phyloP scores from a whole-genome alignment of 805 yeast species.

The Starmera amethionina region DNA sequence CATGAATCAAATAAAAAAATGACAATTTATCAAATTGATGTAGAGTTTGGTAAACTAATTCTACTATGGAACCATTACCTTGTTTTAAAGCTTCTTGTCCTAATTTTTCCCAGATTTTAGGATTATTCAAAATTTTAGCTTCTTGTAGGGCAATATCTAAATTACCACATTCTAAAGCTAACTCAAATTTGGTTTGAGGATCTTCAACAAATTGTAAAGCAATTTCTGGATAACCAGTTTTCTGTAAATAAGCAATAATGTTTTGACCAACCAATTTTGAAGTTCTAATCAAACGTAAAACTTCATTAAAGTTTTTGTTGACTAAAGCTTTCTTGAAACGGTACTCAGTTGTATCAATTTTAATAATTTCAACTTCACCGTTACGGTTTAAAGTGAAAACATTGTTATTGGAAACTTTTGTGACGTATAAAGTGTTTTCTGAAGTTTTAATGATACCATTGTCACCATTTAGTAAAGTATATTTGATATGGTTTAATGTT shows the following conservation, averaged over 20 bases:
- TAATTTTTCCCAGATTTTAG: slow-evolving; percentile 68
- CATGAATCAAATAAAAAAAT: slow-evolving; percentile 77
- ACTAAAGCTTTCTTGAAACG: slow-evolving; percentile 90
- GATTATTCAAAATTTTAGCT: slow-evolving; percentile 66
- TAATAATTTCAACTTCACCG: slow-evolving; percentile 70
- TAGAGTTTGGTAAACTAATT: slow-evolving; percentile 80
- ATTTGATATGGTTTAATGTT: slow-evolving; percentile 92
- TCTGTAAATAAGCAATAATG: slow-evolving; percentile 88
- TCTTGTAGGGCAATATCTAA: slow-evolving; percentile 79
- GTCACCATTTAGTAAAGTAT: slow-evolving; percentile 89
- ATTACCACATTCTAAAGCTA: slow-evolving; percentile 91
- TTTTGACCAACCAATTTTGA: slow-evolving; percentile 96
- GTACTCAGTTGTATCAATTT: slow-evolving; percentile 94
- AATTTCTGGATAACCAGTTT: slow-evolving; percentile 94
- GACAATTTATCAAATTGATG: slow-evolving; percentile 83
- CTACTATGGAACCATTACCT: slow-evolving; percentile 81
- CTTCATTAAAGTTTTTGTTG: slow-evolving; percentile 85
- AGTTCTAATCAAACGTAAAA: slow-evolving; percentile 73
- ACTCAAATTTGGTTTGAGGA: slow-evolving; percentile 89
- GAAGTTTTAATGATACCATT: slow-evolving; percentile 89
- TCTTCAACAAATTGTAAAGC: slow-evolving; percentile 96
- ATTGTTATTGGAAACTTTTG: slow-evolving; percentile 56
- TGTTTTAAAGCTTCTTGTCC: slow-evolving; percentile 82
- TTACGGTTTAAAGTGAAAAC: slow-evolving; percentile 78
- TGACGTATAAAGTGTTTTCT: slow-evolving; percentile 78